phyloP scores from a whole-genome alignment of 306 rosid genomes.

The Begonia masoniana region DNA sequence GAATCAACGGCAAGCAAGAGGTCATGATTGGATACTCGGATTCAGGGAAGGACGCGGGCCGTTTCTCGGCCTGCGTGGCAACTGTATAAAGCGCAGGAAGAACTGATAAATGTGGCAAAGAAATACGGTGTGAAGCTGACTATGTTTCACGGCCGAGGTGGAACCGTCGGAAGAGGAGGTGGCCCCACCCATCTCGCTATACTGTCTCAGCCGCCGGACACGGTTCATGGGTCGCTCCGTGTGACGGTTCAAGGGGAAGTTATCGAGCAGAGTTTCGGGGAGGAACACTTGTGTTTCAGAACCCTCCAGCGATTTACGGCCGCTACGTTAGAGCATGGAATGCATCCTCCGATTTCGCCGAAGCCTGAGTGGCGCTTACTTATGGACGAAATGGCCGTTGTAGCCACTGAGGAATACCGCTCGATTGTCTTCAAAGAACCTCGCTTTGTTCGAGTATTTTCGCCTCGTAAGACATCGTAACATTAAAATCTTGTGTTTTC shows the following conservation, averaged over 20 bases:
- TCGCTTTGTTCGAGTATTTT: constrained; percentile 87
- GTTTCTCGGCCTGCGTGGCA: constrained; percentile 98
- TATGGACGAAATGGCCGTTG: constrained; percentile 86
- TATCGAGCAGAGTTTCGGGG: constrained; percentile 90
- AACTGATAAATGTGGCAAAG: constrained; percentile 79
- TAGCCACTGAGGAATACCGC: constrained; percentile 88
- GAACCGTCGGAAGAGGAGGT: constrained; percentile 97
- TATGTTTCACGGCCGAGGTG: constrained; percentile 99
- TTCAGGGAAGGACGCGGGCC: constrained; percentile 97
- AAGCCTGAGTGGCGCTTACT: constrained; percentile 90
- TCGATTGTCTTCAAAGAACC: constrained; percentile 86
- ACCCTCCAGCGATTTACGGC: constrained; percentile 93
- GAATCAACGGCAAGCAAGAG: constrained; percentile 86
- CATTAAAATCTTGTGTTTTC: neutral
- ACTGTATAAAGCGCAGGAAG: constrained; percentile 94
- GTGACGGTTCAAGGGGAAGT: constrained; percentile 98
- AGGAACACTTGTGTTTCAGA: constrained; percentile 84
- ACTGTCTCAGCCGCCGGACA: constrained; percentile 92
- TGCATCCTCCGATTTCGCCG: constrained; percentile 64
- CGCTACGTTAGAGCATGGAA: constrained; percentile 91
- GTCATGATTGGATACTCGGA: constrained; percentile 99
- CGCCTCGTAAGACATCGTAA: constrained; percentile 60
- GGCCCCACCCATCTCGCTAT: constrained; percentile 99
- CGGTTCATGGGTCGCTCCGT: constrained; percentile 91
- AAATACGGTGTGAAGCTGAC: constrained; percentile 77